Conservation (phyloP, 1,139 yeast genomes). For the Entelexis paramagnoliae region DNA sequence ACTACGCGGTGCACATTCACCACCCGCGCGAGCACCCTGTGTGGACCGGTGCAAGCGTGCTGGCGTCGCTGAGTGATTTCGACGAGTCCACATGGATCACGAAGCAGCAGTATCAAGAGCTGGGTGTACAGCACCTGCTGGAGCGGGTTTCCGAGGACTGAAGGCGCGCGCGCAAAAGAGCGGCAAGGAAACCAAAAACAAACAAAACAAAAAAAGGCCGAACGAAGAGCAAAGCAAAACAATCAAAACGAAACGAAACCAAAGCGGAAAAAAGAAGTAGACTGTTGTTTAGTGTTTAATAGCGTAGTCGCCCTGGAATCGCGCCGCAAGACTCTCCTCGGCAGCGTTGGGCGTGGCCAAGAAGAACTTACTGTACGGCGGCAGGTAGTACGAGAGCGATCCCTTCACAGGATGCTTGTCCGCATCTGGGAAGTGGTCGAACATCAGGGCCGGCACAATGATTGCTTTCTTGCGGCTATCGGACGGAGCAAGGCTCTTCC, state of each 20-base stretch:
- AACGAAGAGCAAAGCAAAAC: too few relatives aligned
- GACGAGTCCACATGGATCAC: constrained; percentile 89
- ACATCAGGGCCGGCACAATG: neutral
- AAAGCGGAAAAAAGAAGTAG: neutral
- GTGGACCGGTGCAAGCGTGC: constrained; percentile 93
- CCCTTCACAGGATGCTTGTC: neutral
- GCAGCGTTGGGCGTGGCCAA: constrained; percentile 1
- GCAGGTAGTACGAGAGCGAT: neutral
- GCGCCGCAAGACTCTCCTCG: neutral
- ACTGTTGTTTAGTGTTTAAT: neutral
- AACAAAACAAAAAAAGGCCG: too few relatives aligned
- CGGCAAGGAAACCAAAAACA: too few relatives aligned
- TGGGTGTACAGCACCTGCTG: constrained; percentile 59
- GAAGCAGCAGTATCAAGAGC: constrained; percentile 81
- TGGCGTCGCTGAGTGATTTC: constrained; percentile 86
- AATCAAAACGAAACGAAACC: neutral
- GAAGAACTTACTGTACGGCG: neutral
- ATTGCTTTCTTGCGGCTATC: neutral
- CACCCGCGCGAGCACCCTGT: constrained; percentile 77
- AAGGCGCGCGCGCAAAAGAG: neutral
- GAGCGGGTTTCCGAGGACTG: constrained; percentile 27
- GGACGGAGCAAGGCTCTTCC: neutral
- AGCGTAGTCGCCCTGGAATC: neutral
- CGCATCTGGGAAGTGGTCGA: neutral
- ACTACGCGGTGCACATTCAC: constrained; percentile 50